Percentiles rank a stretch among this genome's conserved stretches.
Evolutionary conservation across 495 filamentous ascomycete species (phyloP).

Genomic region (Penicillium coffeae): DNA sequence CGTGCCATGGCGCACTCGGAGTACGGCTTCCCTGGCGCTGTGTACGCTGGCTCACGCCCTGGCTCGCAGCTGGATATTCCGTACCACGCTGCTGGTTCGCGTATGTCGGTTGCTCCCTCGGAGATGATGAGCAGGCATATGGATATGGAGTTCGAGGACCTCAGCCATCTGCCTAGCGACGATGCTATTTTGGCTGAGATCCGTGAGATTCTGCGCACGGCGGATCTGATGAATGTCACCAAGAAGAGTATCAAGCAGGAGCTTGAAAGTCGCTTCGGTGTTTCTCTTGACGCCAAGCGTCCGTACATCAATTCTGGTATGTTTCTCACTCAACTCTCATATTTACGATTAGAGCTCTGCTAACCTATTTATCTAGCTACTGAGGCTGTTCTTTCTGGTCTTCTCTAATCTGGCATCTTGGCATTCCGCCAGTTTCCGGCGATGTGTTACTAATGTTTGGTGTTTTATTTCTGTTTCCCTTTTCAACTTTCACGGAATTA

Average conservation of each 20-base stretch:
- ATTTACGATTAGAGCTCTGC: conserved; percentile 11
- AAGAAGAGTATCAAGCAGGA: conserved; percentile 98
- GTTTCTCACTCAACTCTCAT: conserved; percentile 6
- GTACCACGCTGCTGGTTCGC: conserved; percentile 47
- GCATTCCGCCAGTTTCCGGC: not conserved
- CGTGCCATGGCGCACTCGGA: conserved; percentile 53
- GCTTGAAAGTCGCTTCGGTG: conserved; percentile 82
- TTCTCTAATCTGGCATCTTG: conserved; percentile 44
- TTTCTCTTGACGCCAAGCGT: conserved; percentile 73
- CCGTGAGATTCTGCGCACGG: conserved; percentile 81
- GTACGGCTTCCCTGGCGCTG: conserved; percentile 37
- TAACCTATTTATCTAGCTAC: conserved; percentile 55
- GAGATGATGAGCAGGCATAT: conserved; percentile 63
- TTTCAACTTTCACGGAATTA: not conserved
- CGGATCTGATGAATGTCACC: conserved; percentile 94
- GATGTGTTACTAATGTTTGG: conserved; percentile 13
- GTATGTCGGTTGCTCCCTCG: conserved; percentile 77
- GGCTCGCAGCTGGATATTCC: conserved; percentile 69
- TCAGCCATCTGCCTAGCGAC: conserved; percentile 71
- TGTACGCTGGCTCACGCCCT: conserved; percentile 54
- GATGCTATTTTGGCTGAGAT: conserved; percentile 93
- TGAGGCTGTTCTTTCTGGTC: conserved; percentile 68
- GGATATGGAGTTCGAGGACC: conserved; percentile 63
- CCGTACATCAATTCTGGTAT: conserved; percentile 91
- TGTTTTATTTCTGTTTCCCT: conserved; percentile 3